Evolutionary conservation across 371 early-diverging fungal genomes (phyloP).

Genomic region (Lichtheimia corymbifera): DNA sequence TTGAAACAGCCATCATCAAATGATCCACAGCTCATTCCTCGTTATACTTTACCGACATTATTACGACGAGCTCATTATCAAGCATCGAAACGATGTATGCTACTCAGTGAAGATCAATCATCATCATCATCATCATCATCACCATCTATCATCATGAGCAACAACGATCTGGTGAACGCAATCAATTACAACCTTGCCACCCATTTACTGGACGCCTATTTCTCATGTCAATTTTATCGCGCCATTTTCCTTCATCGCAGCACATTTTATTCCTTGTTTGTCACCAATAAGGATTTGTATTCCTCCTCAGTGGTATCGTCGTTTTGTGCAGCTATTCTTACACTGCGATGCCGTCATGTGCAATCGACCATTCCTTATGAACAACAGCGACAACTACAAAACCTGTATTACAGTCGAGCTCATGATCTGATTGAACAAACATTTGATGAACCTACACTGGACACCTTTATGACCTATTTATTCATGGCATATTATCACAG

Average conservation of each 20-base stretch:
- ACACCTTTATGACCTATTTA: slow-evolving; percentile 28
- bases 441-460: slow-evolving; percentile 37
- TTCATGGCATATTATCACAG: slow-evolving; percentile 31
- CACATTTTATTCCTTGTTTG: slow-evolving; percentile 37
- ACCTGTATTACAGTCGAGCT: slow-evolving; percentile 26
- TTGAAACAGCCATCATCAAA: slow-evolving; percentile 5
- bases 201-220: slow-evolving; percentile 26
- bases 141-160: too few species aligned
- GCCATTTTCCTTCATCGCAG: slow-evolving; percentile 28
- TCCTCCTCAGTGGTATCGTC: slow-evolving; percentile 36
- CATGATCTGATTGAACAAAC: slow-evolving; percentile 15
- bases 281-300: slow-evolving; percentile 23
- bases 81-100: slow-evolving; percentile 19
- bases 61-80: slow-evolving; percentile 18
- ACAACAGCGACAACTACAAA: slow-evolving; percentile 19
- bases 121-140: neutral
- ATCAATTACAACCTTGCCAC: neutral
- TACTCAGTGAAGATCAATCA: slow-evolving; percentile 5
- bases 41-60: slow-evolving; percentile 3
- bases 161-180: too few species aligned
- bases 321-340: slow-evolving; percentile 31
- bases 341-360: slow-evolving; percentile 35
- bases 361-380: slow-evolving; percentile 25
- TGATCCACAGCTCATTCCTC: slow-evolving; percentile 4
- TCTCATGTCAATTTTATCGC: slow-evolving; percentile 35